phyloP scores from a whole-genome alignment of 768 basidiomycete genomes.

The Leccinum sublutescens region DNA sequence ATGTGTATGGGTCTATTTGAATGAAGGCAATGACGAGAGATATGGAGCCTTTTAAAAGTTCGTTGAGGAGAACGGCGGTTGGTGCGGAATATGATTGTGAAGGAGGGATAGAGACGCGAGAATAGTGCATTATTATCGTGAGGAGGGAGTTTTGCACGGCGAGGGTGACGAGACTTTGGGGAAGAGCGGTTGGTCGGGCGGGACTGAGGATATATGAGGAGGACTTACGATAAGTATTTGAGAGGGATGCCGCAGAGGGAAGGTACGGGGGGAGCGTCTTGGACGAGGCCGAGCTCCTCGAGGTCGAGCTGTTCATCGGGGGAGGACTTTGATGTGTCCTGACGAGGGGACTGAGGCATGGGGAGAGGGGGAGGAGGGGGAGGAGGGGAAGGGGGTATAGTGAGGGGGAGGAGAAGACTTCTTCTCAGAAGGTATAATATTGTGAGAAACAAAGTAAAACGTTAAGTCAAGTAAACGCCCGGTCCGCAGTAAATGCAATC shows the following conservation, averaged over 20 bases:
- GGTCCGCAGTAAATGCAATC: constrained; percentile 9
- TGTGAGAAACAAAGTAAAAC: background rate
- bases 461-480: background rate
- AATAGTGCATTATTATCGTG: constrained; percentile 96
- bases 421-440: background rate
- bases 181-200: background rate
- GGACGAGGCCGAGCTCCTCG: constrained; percentile 44
- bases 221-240: constrained; percentile 76
- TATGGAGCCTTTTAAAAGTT: constrained; percentile 88
- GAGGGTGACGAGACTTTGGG: constrained; percentile 68
- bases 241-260: constrained; percentile 67
- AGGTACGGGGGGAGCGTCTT: constrained; percentile 41
- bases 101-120: constrained; percentile 76
- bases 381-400: constrained; percentile 26
- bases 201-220: constrained; percentile 7
- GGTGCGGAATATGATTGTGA: constrained; percentile 87
- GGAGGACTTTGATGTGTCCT: constrained; percentile 29
- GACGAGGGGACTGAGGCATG: constrained; percentile 24
- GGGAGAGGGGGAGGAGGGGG: constrained; percentile 12
- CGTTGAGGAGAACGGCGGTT: constrained; percentile 90
- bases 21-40: constrained; percentile 82
- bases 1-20: constrained; percentile 46
- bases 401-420: background rate
- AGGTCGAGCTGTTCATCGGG: constrained; percentile 41
- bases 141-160: constrained; percentile 90